Conservation (phyloP, 768 basidiomycete genomes). For the Kockovaella imperatae region DNA sequence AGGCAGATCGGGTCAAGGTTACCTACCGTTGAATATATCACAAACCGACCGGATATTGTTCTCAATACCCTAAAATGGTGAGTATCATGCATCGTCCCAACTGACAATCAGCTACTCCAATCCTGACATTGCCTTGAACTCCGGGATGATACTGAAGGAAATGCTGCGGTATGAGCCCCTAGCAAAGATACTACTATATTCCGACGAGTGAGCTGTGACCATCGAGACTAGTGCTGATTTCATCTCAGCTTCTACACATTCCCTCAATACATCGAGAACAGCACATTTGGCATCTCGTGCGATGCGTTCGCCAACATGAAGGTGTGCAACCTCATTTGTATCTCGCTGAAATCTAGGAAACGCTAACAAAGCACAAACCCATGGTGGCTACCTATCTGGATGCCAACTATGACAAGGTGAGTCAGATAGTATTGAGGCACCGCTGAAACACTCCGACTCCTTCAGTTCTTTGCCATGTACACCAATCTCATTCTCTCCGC, state of each 20-base stretch:
- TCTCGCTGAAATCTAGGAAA: slow-evolving; percentile 53
- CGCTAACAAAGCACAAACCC: slow-evolving; percentile 88
- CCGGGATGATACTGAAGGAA: slow-evolving; percentile 94
- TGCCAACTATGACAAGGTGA: slow-evolving; percentile 88
- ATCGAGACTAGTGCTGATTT: neutral
- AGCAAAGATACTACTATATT: slow-evolving; percentile 79
- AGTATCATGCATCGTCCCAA: slow-evolving; percentile 5
- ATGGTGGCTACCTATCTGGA: slow-evolving; percentile 98
- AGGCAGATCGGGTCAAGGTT: slow-evolving; percentile 87
- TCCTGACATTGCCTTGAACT: slow-evolving; percentile 92
- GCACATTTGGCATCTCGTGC: slow-evolving; percentile 95
- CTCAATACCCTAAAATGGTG: slow-evolving; percentile 73
- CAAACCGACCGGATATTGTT: slow-evolving; percentile 59
- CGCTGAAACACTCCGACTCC: neutral
- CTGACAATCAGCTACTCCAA: slow-evolving; percentile 63
- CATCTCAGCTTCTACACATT: slow-evolving; percentile 86
- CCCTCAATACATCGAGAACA: slow-evolving; percentile 91
- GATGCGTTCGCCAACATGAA: slow-evolving; percentile 97
- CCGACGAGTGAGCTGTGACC: slow-evolving; percentile 70
- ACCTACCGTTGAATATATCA: slow-evolving; percentile 95
- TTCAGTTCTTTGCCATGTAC: slow-evolving; percentile 90
- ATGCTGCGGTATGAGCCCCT: slow-evolving; percentile 91
- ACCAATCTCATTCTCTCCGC: slow-evolving; percentile 82
- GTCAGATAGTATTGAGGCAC: slow-evolving; percentile 29
- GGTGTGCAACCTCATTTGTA: slow-evolving; percentile 34